A percentile compares a stretch with the other conserved stretches of the same genome.
phyloP scores from a whole-genome alignment of 208 protist species.

The Wallacemonas rigidus region DNA sequence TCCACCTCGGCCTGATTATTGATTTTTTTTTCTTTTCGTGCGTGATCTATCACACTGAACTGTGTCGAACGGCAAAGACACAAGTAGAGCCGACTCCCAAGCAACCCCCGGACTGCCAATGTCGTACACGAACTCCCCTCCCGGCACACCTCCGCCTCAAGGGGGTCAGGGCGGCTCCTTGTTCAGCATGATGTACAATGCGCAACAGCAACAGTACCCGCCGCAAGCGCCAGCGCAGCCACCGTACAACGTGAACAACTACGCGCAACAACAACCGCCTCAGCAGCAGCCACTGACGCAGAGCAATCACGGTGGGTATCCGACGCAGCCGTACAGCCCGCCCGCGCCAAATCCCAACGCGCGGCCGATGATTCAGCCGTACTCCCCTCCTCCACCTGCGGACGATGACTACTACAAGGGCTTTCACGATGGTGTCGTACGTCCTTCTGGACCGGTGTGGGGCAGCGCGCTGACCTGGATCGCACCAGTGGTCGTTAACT shows the following conservation, averaged over 20 bases:
- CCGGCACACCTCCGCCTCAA: conserved; percentile 5
- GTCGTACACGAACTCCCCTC: not conserved
- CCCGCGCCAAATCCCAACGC: not conserved
- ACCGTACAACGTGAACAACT: not conserved
- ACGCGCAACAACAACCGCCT: conserved; percentile 19
- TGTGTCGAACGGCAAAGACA: no score
- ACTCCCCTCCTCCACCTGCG: conserved; percentile 21
- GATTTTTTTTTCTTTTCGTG: no score
- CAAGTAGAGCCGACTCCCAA: not conserved
- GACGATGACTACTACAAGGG: conserved; percentile 91
- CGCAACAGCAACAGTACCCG: conserved; percentile 54
- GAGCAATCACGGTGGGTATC: not conserved
- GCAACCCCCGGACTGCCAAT: not conserved
- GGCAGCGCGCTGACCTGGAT: conserved; percentile 81
- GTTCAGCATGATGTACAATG: conserved; percentile 83
- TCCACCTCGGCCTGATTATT: no score
- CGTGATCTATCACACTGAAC: no score
- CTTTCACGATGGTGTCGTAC: conserved; percentile 89
- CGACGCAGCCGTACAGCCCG: conserved; percentile 8
- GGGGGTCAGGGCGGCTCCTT: conserved; percentile 46
- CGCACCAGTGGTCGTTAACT: conserved; percentile 78
- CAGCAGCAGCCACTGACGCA: conserved; percentile 25
- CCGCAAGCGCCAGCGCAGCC: conserved; percentile 18
- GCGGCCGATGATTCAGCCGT: conserved; percentile 15
- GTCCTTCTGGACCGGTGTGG: conserved; percentile 59